These are phyloP conservation scores for Guadua angustifolia DNA, from an alignment of 176 grass and related monocot genomes.

Conservation along the genomic window DNA sequence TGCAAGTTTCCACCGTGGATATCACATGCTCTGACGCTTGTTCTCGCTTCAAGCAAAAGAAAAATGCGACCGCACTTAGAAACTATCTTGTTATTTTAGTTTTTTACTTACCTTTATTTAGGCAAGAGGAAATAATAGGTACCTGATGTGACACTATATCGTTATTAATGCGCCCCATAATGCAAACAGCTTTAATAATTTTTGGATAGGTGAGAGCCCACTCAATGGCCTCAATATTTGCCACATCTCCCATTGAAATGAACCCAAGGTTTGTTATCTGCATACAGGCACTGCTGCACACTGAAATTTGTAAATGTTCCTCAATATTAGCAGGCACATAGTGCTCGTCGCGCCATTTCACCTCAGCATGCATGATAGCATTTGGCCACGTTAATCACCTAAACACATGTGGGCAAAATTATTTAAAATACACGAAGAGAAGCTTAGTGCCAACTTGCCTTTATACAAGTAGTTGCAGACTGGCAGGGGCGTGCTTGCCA, in stretches of 20 bases:
- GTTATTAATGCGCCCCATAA: no score
- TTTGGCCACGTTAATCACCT: neutral
- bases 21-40: neutral
- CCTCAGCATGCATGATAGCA: neutral
- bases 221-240: neutral
- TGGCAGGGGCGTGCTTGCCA: no score
- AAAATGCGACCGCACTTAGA: neutral
- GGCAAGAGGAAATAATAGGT: no score
- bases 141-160: no score
- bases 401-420: neutral
- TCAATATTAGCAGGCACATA: constrained; percentile 12
- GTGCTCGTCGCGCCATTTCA: constrained; percentile 20
- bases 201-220: no score
- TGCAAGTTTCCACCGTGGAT: neutral
- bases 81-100: no score
- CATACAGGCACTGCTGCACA: constrained; percentile 1
- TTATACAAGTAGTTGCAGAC: no score
- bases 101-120: no score
- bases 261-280: neutral
- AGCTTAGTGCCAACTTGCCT: neutral
- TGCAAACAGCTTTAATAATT: no score
- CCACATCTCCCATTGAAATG: neutral
- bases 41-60: neutral
- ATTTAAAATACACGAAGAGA: neutral
- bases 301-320: constrained; percentile 29